phyloP scores from a whole-genome alignment of 441 rosid species.

The Codiaeum variegatum region DNA sequence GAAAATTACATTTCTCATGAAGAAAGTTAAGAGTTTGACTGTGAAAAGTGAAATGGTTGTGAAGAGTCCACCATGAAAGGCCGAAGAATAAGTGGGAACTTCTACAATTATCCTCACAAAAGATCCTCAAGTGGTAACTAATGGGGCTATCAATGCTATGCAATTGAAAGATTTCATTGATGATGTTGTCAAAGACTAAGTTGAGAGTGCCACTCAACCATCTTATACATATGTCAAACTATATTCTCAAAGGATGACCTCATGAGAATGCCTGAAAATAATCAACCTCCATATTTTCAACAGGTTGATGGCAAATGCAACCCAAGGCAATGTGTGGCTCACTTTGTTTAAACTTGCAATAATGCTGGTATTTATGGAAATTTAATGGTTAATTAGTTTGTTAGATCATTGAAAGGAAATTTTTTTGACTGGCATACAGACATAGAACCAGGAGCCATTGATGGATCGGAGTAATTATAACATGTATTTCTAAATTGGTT shows the following conservation, averaged over 20 bases:
- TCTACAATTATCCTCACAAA: no score
- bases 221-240: neutral
- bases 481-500: neutral
- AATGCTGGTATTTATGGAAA: neutral
- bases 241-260: neutral
- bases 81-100: no score
- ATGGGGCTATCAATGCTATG: no score
- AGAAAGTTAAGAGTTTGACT: no score
- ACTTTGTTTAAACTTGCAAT: neutral
- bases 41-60: no score
- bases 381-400: neutral
- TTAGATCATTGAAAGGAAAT: neutral
- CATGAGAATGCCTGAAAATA: neutral
- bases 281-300: neutral
- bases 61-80: no score
- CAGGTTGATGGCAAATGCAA: neutral
- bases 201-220: neutral
- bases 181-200: neutral
- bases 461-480: neutral
- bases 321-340: neutral
- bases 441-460: neutral
- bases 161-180: neutral
- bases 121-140: no score
- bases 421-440: slow-evolving; percentile 1
- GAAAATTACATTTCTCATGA: no score